Conservation (phyloP, 2,329 filamentous ascomycete species). For the Seiridium unicorne region DNA sequence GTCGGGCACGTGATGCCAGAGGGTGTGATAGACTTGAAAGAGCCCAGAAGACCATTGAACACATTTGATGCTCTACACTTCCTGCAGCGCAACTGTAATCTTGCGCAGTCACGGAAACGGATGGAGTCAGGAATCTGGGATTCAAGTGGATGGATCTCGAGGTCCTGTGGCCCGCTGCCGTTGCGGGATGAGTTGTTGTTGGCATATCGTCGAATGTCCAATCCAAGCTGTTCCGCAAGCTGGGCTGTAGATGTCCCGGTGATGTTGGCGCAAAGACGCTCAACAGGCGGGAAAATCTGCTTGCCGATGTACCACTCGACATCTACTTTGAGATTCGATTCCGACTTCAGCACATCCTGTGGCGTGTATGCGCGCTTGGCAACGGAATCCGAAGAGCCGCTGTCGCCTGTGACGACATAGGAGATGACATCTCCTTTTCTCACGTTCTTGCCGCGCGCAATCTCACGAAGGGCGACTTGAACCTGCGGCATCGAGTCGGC, state of each 20-base stretch:
- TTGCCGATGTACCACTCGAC: slow-evolving; percentile 99
- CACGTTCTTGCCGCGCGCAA: slow-evolving; percentile 81
- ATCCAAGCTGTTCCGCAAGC: slow-evolving; percentile 87
- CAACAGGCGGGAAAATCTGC: slow-evolving; percentile 96
- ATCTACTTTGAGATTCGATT: slow-evolving; percentile 76
- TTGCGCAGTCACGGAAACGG: slow-evolving; percentile 79
- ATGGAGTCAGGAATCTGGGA: slow-evolving; percentile 90
- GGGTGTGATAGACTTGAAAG: slow-evolving; percentile 33
- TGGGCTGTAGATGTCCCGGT: slow-evolving; percentile 86
- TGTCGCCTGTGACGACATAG: slow-evolving; percentile 84
- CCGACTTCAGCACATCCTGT: slow-evolving; percentile 78
- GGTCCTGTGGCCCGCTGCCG: slow-evolving; percentile 46
- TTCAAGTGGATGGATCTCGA: slow-evolving; percentile 86
- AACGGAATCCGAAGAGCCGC: slow-evolving; percentile 63
- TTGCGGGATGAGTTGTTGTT: slow-evolving; percentile 50
- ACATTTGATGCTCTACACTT: slow-evolving; percentile 69
- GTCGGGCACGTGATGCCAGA: slow-evolving; percentile 72
- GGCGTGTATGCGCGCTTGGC: slow-evolving; percentile 88
- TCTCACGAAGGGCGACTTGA: slow-evolving; percentile 87
- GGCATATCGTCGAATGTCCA: slow-evolving; percentile 86
- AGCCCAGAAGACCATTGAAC: slow-evolving; percentile 70
- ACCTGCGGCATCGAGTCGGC: slow-evolving; percentile 94
- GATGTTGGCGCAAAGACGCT: slow-evolving; percentile 96
- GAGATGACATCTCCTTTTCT: slow-evolving; percentile 95
- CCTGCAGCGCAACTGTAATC: slow-evolving; percentile 77